Evolutionary conservation across 177 flowering plant species (phyloP).

Genomic region (Vitis hybrid): DNA sequence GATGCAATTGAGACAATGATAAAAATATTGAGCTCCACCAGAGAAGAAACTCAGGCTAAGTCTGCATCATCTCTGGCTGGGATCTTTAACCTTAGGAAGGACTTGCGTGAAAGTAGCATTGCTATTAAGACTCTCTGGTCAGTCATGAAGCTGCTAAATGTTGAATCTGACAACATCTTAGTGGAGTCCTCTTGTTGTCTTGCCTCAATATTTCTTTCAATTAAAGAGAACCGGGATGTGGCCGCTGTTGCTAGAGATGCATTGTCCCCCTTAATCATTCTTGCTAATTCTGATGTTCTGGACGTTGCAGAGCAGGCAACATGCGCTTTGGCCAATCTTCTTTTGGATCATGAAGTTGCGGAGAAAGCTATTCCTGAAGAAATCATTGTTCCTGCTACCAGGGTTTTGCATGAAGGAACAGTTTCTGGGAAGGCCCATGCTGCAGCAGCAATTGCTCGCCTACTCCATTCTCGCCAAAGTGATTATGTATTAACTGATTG

Average conservation of each 20-base stretch:
- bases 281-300: conserved; percentile 66
- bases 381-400: conserved; percentile 78
- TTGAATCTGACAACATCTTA: conserved; percentile 70
- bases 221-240: conserved; percentile 76
- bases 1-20: conserved; percentile 96
- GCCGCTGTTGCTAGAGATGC: conserved; percentile 82
- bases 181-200: conserved; percentile 75
- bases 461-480: conserved; percentile 52
- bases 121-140: conserved; percentile 75
- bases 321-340: conserved; percentile 89
- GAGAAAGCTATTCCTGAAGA: conserved; percentile 76
- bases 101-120: conserved; percentile 84
- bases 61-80: conserved; percentile 87
- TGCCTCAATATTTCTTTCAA: conserved; percentile 91
- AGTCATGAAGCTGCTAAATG: conserved; percentile 67
- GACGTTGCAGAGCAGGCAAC: conserved; percentile 87
- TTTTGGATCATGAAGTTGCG: conserved; percentile 74
- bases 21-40: conserved; percentile 68
- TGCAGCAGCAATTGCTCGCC: conserved; percentile 91
- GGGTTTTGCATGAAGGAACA: conserved; percentile 79
- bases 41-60: conserved; percentile 94
- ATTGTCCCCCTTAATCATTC: conserved; percentile 57
- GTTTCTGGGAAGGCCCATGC: conserved; percentile 79
- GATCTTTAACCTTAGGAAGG: conserved; percentile 75
- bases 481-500: conserved; percentile 64